Percentiles rank a stretch among this genome's conserved stretches.
Evolutionary conservation across 805 yeast genomes (phyloP).

Genomic region (Kuraishia ogatae): DNA sequence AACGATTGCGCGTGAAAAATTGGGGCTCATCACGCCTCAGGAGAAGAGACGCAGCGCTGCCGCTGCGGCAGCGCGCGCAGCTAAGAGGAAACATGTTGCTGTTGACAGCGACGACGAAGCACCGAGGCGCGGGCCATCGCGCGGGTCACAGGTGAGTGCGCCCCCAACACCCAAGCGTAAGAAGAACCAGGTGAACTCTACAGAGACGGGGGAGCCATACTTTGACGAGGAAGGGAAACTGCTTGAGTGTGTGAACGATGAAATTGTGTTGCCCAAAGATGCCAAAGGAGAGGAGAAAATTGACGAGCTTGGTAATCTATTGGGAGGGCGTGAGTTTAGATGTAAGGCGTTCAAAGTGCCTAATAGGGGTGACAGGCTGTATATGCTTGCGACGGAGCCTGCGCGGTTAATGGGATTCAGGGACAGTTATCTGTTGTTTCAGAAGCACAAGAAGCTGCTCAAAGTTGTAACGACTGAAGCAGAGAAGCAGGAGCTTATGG

Average conservation of each 20-base stretch:
- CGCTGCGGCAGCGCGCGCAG: constrained; percentile 9
- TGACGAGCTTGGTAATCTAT: constrained; percentile 53
- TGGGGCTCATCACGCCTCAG: constrained; percentile 9
- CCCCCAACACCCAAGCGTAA: constrained; percentile 9
- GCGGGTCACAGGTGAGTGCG: constrained; percentile 6
- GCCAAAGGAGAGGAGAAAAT: constrained; percentile 70
- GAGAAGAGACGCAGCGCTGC: constrained; percentile 8
- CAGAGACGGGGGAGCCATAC: constrained; percentile 15
- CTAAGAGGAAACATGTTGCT: constrained; percentile 15
- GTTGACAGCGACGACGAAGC: constrained; percentile 18
- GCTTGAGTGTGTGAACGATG: constrained; percentile 60
- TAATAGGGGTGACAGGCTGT: constrained; percentile 62
- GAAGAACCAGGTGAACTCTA: constrained; percentile 24
- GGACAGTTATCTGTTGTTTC: constrained; percentile 84
- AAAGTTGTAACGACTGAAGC: constrained; percentile 67
- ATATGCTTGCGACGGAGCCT: constrained; percentile 92
- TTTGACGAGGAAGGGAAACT: constrained; percentile 66
- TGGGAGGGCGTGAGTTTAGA: constrained; percentile 68
- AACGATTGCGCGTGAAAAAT: constrained; percentile 14
- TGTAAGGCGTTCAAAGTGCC: constrained; percentile 58
- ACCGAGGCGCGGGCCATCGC: constrained; percentile 9
- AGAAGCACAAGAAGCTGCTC: constrained; percentile 69
- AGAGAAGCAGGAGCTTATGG: constrained; percentile 77
- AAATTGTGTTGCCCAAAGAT: constrained; percentile 69
- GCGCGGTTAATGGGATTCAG: constrained; percentile 92